Evolutionary conservation across 805 yeast genomes (phyloP).

Genomic region (Blastobotrys muscicola): DNA sequence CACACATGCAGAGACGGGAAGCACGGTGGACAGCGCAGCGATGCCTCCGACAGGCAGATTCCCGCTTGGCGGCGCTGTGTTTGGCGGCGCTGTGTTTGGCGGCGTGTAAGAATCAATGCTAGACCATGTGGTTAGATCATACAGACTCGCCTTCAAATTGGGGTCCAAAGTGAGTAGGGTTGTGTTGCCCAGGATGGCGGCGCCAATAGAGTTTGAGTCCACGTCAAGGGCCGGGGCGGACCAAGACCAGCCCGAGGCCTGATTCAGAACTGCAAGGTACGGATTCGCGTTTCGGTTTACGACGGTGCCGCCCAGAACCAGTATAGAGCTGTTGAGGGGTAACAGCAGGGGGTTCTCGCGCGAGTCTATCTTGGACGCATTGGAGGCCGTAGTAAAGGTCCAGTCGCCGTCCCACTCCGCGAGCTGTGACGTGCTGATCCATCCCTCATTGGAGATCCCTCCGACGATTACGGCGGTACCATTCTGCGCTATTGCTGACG

Average conservation of each 20-base stretch:
- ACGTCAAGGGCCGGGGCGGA: constrained; percentile 15
- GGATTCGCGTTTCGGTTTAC: constrained; percentile 35
- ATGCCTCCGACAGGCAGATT: constrained; percentile 27
- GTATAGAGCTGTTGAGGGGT: constrained; percentile 42
- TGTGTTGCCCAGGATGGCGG: not conserved
- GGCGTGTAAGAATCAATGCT: too few species aligned
- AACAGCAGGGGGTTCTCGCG: constrained; percentile 44
- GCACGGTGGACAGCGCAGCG: constrained; percentile 39
- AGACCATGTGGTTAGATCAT: constrained; percentile 1
- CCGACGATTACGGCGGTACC: constrained; percentile 43
- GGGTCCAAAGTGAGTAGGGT: not conserved
- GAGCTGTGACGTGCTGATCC: constrained; percentile 65
- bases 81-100: constrained; percentile 2
- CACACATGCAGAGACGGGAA: constrained; percentile 33
- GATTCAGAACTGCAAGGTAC: constrained; percentile 31
- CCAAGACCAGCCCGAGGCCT: constrained; percentile 39
- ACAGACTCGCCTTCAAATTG: constrained; percentile 8
- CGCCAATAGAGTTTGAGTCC: constrained; percentile 1
- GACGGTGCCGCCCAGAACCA: constrained; percentile 56
- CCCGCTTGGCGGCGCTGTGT: constrained; percentile 17
- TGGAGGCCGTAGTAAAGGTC: constrained; percentile 40
- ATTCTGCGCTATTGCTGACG: constrained; percentile 13
- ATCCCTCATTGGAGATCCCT: constrained; percentile 51
- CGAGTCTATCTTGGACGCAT: constrained; percentile 37
- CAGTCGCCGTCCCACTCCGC: constrained; percentile 67